These are phyloP conservation scores for Globisporangium abappressorium DNA, from an alignment of 352 stramenopile genomes.

Conservation along the genomic window DNA sequence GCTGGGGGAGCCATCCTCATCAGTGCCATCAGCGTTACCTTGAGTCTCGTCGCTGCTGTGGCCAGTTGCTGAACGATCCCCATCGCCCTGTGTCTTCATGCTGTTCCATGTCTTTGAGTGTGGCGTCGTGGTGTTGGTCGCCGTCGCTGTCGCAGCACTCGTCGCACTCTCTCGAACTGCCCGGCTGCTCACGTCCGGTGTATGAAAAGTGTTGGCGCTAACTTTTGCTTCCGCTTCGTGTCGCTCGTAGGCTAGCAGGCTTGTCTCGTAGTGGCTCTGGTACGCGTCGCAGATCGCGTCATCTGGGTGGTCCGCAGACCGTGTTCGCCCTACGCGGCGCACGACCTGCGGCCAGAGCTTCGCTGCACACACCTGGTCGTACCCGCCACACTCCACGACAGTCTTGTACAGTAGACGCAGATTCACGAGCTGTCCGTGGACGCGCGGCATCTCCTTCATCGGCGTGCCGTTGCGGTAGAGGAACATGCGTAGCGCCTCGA, in stretches of 20 bases:
- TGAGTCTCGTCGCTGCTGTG: slow-evolving; percentile 5
- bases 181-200: slow-evolving; percentile 23
- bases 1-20: slow-evolving; percentile 18
- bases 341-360: slow-evolving; percentile 57
- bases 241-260: slow-evolving; percentile 53
- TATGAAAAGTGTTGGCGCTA: slow-evolving; percentile 19
- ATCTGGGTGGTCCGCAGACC: slow-evolving; percentile 40
- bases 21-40: slow-evolving; percentile 15
- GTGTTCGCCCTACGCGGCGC: slow-evolving; percentile 55
- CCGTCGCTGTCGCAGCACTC: neutral
- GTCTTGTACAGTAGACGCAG: slow-evolving; percentile 67
- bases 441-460: slow-evolving; percentile 72
- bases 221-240: slow-evolving; percentile 19
- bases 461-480: slow-evolving; percentile 71
- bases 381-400: slow-evolving; percentile 53
- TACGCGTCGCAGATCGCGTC: slow-evolving; percentile 47
- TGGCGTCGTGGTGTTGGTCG: slow-evolving; percentile 33
- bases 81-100: slow-evolving; percentile 34
- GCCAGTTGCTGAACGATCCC: neutral
- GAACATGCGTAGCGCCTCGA: slow-evolving; percentile 78
- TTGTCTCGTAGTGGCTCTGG: slow-evolving; percentile 49
- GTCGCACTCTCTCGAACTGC: slow-evolving; percentile 7
- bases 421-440: slow-evolving; percentile 74
- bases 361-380: slow-evolving; percentile 32
- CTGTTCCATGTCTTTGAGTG: slow-evolving; percentile 46